These are phyloP conservation scores for Candida sp. DNA, from an alignment of 1,139 yeast genomes.

Conservation along the genomic window DNA sequence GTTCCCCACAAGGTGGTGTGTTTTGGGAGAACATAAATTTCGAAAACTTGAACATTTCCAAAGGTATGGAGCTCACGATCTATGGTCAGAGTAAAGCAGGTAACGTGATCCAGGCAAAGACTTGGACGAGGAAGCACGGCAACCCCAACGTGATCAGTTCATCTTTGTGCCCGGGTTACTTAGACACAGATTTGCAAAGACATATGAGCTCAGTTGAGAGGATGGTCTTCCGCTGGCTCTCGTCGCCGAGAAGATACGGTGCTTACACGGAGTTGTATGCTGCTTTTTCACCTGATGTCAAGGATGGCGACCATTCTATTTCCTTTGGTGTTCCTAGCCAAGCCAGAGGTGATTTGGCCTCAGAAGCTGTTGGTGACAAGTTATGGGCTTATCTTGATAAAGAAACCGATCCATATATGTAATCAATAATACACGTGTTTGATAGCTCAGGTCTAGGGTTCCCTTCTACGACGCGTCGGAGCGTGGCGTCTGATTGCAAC, in stretches of 20 bases:
- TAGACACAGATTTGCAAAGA: constrained; percentile 46
- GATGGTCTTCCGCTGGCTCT: constrained; percentile 4
- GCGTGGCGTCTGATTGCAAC: too few species aligned
- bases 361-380: constrained; percentile 16
- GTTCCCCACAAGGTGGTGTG: constrained; percentile 43
- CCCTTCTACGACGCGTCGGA: too few species aligned
- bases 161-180: constrained; percentile 50
- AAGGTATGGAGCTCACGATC: constrained; percentile 5
- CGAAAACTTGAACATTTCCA: constrained; percentile 11
- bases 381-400: constrained; percentile 14
- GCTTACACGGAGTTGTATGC: constrained; percentile 28
- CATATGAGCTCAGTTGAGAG: constrained; percentile 17
- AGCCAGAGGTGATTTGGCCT: constrained; percentile 14
- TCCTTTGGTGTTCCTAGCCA: constrained; percentile 27
- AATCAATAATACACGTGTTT: too few species aligned
- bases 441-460: too few species aligned
- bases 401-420: constrained; percentile 13
- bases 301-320: constrained; percentile 19
- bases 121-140: constrained; percentile 41
- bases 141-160: constrained; percentile 41
- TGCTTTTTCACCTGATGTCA: constrained; percentile 22
- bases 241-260: constrained; percentile 17
- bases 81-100: constrained; percentile 57
- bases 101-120: constrained; percentile 42
- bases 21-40: constrained; percentile 39